A percentile compares a stretch with the other conserved stretches of the same genome.
Conservation (phyloP, 2,329 filamentous ascomycete genomes). For the Colletotrichum brevisporum region DNA sequence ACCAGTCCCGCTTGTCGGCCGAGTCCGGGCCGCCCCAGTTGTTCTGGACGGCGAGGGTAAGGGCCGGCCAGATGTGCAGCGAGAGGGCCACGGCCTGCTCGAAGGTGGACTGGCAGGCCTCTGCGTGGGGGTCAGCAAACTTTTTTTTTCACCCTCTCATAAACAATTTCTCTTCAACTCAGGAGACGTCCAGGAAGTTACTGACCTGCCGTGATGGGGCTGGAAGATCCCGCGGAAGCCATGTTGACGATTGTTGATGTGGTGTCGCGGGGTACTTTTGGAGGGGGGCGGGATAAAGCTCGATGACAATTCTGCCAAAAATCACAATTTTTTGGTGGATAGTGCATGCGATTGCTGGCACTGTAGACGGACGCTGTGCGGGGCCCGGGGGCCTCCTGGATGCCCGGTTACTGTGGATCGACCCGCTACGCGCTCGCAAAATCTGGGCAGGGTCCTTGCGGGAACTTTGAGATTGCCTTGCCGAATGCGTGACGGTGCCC, state of each 20-base stretch:
- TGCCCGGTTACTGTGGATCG: background rate
- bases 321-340: slow-evolving; percentile 37
- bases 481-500: slow-evolving; percentile 4
- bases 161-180: background rate
- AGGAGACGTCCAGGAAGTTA: background rate
- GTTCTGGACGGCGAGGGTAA: slow-evolving; percentile 88
- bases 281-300: slow-evolving; percentile 32
- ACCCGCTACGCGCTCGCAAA: too few relatives aligned
- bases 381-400: slow-evolving; percentile 11
- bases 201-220: slow-evolving; percentile 37
- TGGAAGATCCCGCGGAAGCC: slow-evolving; percentile 34
- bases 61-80: slow-evolving; percentile 89
- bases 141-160: too few relatives aligned
- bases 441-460: slow-evolving; percentile 26
- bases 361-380: slow-evolving; percentile 26
- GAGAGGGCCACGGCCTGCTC: slow-evolving; percentile 89
- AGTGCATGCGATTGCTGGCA: slow-evolving; percentile 31
- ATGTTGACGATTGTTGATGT: slow-evolving; percentile 35
- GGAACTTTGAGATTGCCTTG: slow-evolving; percentile 26
- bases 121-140: slow-evolving; percentile 7
- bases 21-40: slow-evolving; percentile 89
- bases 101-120: slow-evolving; percentile 71
- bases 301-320: slow-evolving; percentile 29
- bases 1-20: slow-evolving; percentile 94
- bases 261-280: slow-evolving; percentile 34